Base-by-base conservation (phyloP, 2,329 filamentous ascomycete genomes). In the Diplocarpon mali region DNA sequence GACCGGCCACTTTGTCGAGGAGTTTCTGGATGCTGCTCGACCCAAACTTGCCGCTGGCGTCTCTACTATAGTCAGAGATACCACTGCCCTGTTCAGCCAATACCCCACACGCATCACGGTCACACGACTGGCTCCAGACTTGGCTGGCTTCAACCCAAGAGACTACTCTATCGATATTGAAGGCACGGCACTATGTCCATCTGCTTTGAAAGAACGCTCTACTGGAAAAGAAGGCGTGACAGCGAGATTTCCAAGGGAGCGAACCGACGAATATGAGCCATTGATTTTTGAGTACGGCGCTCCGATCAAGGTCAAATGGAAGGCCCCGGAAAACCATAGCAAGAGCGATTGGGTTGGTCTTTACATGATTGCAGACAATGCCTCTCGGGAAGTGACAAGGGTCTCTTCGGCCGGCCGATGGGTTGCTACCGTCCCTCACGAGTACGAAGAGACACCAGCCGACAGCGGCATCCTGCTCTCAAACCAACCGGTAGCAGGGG, bases 281-380 rank as follows among this genome's bases (percentile, higher is more conserved):
- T 69, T 88, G 52, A 76, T 81, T 0, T 83, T 95, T 43, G 82
- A 94, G 62, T 98, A 95, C 55, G 92, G 92, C 30, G 76, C 88
- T 0, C 88, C 92, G 0, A 85, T 98, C 62, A 83, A 76, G 54
- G 85, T 96, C 51, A 85, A 78, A 56, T 98, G 92, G 92, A 85
- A 78, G 24, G 92, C 90, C 0, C 90, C 92, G 0, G 71, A 79
- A 31, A 85, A 88, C 53, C 92, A 96, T 65, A 82, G 80, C 66
- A 88, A 84, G 62, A 84, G 83, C 57, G 92, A 98, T 64, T 98
- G 92, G 92, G 80, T 98, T 42, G 90, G 90, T 3, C 72, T 98
- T 5, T 98, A 96, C 69, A 88, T 89, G 76, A 87, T 98, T 2
- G 88, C 87, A 2, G 90, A 96, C 65, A 98, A 95, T 60, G 76